Base-by-base conservation (phyloP, 192 early-diverging fungal species). In the Ambispora gerdemannii region DNA sequence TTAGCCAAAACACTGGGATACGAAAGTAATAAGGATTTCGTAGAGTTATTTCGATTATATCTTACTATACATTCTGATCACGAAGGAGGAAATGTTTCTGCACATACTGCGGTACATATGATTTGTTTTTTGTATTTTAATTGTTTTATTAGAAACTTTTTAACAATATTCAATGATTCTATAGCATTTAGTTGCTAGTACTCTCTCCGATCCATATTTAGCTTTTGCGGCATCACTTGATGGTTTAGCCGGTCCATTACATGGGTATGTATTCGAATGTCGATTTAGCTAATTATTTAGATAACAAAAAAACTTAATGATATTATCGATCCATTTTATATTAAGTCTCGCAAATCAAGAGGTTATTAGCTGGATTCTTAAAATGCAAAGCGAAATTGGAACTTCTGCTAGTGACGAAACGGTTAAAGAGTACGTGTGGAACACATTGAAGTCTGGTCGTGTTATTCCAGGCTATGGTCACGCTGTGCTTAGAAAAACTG, bases 61-160 rank as follows among this genome's bases (percentile, higher is more conserved):
- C 83, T 99, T 76, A 94, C 93, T 78, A 97, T 99, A 82, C 97
- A 99, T 91, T 96, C 95, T 72, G 97, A 99, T 84, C 97, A 99
- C 89, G 97, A 99, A 86, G 97, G 97, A 78, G 97, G 97, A 77
- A 99, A 99, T 81, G 97, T 97, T 83, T 94, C 92, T 73, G 97
- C 97, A 61, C 97, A 99, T 86, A 92, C 97, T 77, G 92, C 90
- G 52, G 63, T 47, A 58, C 67, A 35, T 49, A 66, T 1, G 7
- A 20, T 20, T 20, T 32, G n/a, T 17, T n/a, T 38, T 19, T 55
- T 2, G 10, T 15, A 19, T n/a, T n/a, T 53, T 33, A 50, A 47
- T 70, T 38, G 38, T 56, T 55, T 32, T 49, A 38, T 31, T 50
- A 15, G 27, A 47, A 31, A 20, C 17, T 30, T 72, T 17, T 32